Conservation (phyloP, 1,284 basidiomycete genomes). For the Cryptococcus floricola region DNA sequence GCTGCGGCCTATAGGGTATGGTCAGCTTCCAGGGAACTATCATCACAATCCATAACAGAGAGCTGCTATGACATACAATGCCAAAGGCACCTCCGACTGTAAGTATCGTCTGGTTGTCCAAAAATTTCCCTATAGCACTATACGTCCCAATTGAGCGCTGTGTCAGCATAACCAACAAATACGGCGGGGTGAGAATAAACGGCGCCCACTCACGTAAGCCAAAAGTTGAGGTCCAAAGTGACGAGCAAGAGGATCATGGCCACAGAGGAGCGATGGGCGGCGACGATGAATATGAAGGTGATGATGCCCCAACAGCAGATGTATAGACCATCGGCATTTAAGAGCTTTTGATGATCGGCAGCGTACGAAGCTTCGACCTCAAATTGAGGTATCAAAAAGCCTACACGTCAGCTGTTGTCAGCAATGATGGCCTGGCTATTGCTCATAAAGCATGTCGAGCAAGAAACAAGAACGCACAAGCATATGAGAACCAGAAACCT, state of each 20-base stretch:
- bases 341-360: constrained; percentile 50
- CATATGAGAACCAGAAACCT: constrained; percentile 75
- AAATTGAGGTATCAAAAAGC: constrained; percentile 43
- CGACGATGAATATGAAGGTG: constrained; percentile 51
- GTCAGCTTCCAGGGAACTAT: no score
- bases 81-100: background rate
- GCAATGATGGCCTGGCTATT: background rate
- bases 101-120: background rate
- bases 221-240: constrained; percentile 60
- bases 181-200: no score
- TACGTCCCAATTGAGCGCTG: background rate
- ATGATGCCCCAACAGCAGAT: constrained; percentile 45
- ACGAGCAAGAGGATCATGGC: constrained; percentile 66
- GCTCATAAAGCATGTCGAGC: no score
- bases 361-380: constrained; percentile 53
- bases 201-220: constrained; percentile 42
- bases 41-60: no score
- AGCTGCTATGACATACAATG: background rate
- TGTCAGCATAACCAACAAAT: background rate
- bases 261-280: constrained; percentile 62
- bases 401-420: no score
- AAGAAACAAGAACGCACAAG: constrained; percentile 8
- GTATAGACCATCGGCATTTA: constrained; percentile 50
- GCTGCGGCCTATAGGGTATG: no score
- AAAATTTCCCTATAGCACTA: background rate